Base-by-base conservation (phyloP, 306 rosid genomes). In the Cicer arietinum region DNA sequence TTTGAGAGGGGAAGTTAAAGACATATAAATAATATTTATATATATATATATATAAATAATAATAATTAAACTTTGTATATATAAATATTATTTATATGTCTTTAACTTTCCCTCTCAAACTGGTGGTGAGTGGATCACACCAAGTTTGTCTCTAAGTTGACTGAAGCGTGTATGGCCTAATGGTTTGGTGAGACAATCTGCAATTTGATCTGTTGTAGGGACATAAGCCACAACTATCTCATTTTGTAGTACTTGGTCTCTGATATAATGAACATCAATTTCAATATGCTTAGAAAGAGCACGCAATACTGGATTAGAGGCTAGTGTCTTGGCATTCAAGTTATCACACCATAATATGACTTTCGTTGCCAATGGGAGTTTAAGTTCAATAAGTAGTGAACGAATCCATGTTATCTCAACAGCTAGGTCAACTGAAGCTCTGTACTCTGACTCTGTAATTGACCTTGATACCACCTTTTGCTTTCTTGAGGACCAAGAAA, bases 261-360 rank as follows among this genome's bases (percentile, higher is more conserved):
- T 53, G 10, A 53, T 53, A 53, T 53, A 53, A 8, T 53, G 60
- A 53, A 53, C 10, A 53, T 53, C 60, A 53, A 16, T 53, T 53
- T 53, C 60, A 53, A 53, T 53, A 8, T 53, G 60, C 7, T 53
- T 53, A 8, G 60, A 53, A 8, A 1, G 60, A 53, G 60, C 60
- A 53, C 16, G 60, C 0, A 53, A 35, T 7, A 53, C 60, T 4
- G 2, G 60, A 53, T 53, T 53, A 2, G 30, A 53, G 30, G 60
- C 60, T 17, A 53, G 25, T 53, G 60, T 35, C 60, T 53, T 53
- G 9, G 20, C 20, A 18, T 1, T 18, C 20, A 18, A 18, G 20
- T 18, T 18, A 18, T 18, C 20, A 18, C 20, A 53, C 60, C 60
- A 53, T 8, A 53, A 10, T 53, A 53, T 53, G 60, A 35, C 35